Evolutionary conservation across 1,284 basidiomycete species (phyloP), one percentile per base, ranked within the genome.

Genomic region (Moesziomyces antarcticus): DNA sequence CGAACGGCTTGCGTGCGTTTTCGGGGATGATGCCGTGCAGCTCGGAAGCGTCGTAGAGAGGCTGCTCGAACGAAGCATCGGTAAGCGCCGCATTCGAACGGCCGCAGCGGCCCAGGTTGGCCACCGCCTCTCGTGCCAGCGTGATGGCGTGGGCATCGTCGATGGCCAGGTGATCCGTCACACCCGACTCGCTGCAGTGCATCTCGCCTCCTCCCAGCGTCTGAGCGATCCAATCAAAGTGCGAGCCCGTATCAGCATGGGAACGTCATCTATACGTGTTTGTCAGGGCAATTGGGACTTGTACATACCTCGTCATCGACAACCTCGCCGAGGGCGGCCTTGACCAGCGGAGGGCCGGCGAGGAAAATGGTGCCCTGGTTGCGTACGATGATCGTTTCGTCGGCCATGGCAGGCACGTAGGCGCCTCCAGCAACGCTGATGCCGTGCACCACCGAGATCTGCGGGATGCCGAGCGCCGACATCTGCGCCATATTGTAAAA

Each of bases 401-500:
- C 94, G 1, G 93, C 93, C 93, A 97, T 96, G 3, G 94, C 93
- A 30, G 94, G 94, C 46, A 97, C 93, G 85, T 97, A 97, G 14
- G 92, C 92, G 57, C 93, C 93, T 58, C 87, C 87, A 3, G 94
- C 94, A 20, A 97, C 94, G 47, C 91, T 93, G 81, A 97, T 97
- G 20, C 94, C 94, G 80, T 97, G 94, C 3, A 97, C 93, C 20
- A 94, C 90, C 27, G 93, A 91, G 79, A 97, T 91, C 85, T 97
- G 94, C 0, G 94, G 93, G 44, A 97, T 93, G 3, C 91, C 90
- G 1, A 93, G 87, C 0, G 92, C 92, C 50, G 92, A 94, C 91
- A 96, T 91, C 86, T 93, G 92, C 1, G 91, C 93, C 93, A 96
- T 97, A 82, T 97, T 97, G 85, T 94, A 97, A 85, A 97, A 97